phyloP scores from a whole-genome alignment of 192 early-diverging fungal genomes.

The Paraglomus occultum region DNA sequence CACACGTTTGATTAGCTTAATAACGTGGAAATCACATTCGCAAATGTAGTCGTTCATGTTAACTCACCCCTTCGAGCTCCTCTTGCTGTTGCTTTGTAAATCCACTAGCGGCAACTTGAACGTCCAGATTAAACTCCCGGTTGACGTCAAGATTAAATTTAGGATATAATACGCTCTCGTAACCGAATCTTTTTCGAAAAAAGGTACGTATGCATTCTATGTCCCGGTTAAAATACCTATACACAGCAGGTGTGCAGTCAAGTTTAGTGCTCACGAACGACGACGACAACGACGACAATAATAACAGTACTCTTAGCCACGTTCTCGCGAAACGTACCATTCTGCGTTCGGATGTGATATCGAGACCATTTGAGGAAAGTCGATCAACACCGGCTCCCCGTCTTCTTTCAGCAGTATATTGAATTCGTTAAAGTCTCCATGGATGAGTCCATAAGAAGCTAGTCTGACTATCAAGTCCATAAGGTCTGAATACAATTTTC shows the following conservation, averaged over 20 bases:
- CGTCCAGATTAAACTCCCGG: constrained; percentile 88
- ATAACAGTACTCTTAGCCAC: neutral
- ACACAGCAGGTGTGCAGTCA: neutral
- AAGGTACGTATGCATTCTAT: constrained; percentile 96
- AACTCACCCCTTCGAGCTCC: constrained; percentile 75
- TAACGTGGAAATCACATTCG: constrained; percentile 18
- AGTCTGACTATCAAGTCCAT: constrained; percentile 97
- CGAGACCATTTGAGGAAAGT: constrained; percentile 99
- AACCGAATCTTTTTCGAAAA: constrained; percentile 87
- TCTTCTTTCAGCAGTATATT: constrained; percentile 87
- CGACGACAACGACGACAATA: neutral
- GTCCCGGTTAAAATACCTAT: constrained; percentile 95
- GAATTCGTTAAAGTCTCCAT: constrained; percentile 99
- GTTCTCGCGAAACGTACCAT: constrained; percentile 45
- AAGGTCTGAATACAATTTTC: constrained; percentile 87
- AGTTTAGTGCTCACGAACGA: too few relatives aligned
- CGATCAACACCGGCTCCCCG: constrained; percentile 89
- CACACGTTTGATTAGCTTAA: constrained; percentile 33
- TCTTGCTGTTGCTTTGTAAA: constrained; percentile 90
- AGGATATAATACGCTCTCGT: constrained; percentile 90
- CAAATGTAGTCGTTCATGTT: constrained; percentile 30
- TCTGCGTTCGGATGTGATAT: constrained; percentile 95
- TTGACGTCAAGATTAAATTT: constrained; percentile 81
- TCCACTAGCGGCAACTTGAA: constrained; percentile 95
- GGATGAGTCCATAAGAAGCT: constrained; percentile 93